Evolutionary conservation across 2,329 filamentous ascomycete genomes (phyloP).

Genomic region (Hortaea werneckii): DNA sequence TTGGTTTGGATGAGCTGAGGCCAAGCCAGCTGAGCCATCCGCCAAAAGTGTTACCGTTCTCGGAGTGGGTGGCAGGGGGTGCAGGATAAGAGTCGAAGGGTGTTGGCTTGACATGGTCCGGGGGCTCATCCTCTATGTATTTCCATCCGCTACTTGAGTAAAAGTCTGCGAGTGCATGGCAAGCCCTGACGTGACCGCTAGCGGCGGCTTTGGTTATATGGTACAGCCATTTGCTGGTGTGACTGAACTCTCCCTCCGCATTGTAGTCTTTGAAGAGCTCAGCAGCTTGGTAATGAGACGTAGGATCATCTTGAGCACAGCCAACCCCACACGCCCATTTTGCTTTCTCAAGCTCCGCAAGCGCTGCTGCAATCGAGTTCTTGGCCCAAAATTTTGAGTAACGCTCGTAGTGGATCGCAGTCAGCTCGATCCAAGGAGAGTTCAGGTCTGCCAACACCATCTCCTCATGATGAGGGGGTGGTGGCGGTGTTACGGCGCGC

Average conservation of each 20-base stretch:
- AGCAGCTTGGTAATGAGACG: constrained; percentile 31
- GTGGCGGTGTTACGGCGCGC: neutral
- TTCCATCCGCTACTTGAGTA: constrained; percentile 26
- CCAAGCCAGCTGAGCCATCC: neutral
- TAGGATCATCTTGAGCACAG: constrained; percentile 32
- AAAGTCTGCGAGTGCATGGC: constrained; percentile 29
- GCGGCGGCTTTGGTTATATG: constrained; percentile 37
- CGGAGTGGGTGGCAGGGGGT: neutral
- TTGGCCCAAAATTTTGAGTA: constrained; percentile 2
- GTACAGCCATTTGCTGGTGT: constrained; percentile 31
- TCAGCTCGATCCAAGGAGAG: constrained; percentile 24
- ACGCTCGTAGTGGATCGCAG: constrained; percentile 13
- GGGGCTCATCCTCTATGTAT: constrained; percentile 25
- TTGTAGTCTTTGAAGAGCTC: constrained; percentile 11
- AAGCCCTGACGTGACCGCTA: constrained; percentile 28
- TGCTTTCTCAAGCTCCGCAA: constrained; percentile 14
- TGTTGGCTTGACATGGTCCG: constrained; percentile 23
- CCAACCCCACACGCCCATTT: constrained; percentile 27
- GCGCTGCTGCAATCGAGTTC: constrained; percentile 1
- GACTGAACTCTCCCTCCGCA: constrained; percentile 11
- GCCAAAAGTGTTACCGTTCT: neutral
- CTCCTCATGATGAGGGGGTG: neutral
- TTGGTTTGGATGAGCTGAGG: neutral
- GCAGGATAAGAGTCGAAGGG: constrained; percentile 23
- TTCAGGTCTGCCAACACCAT: constrained; percentile 11